A percentile compares a stretch with the other conserved stretches of the same genome.
phyloP scores from a whole-genome alignment of 371 early-diverging fungal genomes.

The Mortierella sp. region DNA sequence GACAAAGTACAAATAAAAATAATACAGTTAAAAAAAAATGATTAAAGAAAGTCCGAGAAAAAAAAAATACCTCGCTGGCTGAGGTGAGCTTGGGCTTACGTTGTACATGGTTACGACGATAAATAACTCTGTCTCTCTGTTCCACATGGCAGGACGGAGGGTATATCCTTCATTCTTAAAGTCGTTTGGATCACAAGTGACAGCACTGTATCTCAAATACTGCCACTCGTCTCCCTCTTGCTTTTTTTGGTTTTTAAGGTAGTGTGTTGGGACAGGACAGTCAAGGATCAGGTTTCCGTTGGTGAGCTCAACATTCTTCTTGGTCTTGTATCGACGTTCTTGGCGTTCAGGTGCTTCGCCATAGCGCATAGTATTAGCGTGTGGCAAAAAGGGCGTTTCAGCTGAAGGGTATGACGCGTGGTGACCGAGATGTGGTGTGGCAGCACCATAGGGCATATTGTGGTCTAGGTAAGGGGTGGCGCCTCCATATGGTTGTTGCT shows the following conservation, averaged over 20 bases:
- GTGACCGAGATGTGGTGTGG: neutral
- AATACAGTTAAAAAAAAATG: neutral
- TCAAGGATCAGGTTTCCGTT: slow-evolving; percentile 68
- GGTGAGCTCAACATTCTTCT: slow-evolving; percentile 58
- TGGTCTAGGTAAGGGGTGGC: neutral
- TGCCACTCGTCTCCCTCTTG: slow-evolving; percentile 72
- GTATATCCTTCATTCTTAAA: slow-evolving; percentile 62
- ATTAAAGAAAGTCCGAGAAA: neutral
- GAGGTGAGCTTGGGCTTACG: slow-evolving; percentile 23
- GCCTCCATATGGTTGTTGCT: neutral
- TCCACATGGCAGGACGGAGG: slow-evolving; percentile 61
- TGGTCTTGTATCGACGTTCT: slow-evolving; percentile 65
- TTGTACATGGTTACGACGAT: slow-evolving; percentile 82
- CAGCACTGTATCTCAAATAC: slow-evolving; percentile 80
- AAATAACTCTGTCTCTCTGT: slow-evolving; percentile 71
- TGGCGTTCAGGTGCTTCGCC: slow-evolving; percentile 65
- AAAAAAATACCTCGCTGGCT: too few species aligned
- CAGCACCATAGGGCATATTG: slow-evolving; percentile 1
- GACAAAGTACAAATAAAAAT: neutral
- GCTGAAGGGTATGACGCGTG: neutral
- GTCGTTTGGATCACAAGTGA: slow-evolving; percentile 73
- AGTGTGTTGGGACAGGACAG: slow-evolving; percentile 64
- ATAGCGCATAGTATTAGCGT: slow-evolving; percentile 58
- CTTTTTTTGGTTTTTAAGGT: slow-evolving; percentile 56
- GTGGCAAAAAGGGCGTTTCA: slow-evolving; percentile 39